Base-by-base conservation (phyloP, 768 basidiomycete species). In the Mycena vulgaris region DNA sequence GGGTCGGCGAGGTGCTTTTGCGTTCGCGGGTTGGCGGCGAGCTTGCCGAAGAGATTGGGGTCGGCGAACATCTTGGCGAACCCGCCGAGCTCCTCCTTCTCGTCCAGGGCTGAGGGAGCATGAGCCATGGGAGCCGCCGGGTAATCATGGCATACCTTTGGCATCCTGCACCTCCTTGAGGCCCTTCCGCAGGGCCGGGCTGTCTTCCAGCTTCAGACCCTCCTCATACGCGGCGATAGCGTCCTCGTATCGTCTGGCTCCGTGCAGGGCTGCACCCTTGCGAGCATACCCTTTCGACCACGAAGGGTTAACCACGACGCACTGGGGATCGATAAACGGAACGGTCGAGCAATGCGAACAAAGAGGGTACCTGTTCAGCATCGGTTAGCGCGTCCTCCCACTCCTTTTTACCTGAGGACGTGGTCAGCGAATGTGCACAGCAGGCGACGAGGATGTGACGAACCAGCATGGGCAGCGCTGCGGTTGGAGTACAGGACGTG, bases 221-320 rank as follows among this genome's bases (percentile, higher is more conserved):
- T 83, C 82, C 76, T 97, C 91, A 81, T 97, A 97, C 10, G 92
- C 90, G 63, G 88, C 85, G 73, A 97, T 92, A 9, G 96, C 96
- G 19, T 96, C 95, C 66, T 91, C 93, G 75, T 89, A 97, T 78
- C 87, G 85, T 66, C 87, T 86, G 39, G 89, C 85, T 35, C 97
- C 97, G 76, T 98, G 97, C 68, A 98, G 82, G 30, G 97, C 97
- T 56, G 97, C 96, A 52, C 97, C 97, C 78, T 96, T 96, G 65
- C 97, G 89, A 19, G 92, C 93, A 83, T 92, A 95, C 8, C 96
- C 96, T 79, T 98, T 98, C 30, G 92, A 84, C 94, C 97, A 98
- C 1, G 87, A 83, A 6, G 94, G 90, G 74, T 92, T 94, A 66
- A 93, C 84, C 76, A 88, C 87, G 77, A 97, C 87, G 70, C 94